phyloP scores from a whole-genome alignment of 768 basidiomycete species.

The Naganishia friedmannii region DNA sequence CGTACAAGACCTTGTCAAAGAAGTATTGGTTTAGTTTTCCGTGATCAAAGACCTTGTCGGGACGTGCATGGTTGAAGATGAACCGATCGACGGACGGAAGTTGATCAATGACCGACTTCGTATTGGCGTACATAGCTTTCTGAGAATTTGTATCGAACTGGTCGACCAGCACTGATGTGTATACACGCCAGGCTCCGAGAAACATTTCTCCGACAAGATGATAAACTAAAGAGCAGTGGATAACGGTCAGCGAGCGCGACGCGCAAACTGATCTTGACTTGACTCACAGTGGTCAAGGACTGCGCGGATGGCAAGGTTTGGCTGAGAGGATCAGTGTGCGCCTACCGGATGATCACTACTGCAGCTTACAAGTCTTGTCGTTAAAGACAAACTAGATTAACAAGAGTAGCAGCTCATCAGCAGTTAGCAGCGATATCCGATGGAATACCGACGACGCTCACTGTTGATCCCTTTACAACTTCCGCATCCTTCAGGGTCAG shows the following conservation, averaged over 20 bases:
- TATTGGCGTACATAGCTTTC: slow-evolving; percentile 17
- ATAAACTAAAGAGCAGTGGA: slow-evolving; percentile 33
- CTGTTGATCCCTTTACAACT: slow-evolving; percentile 33
- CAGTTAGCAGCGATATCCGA: not conserved
- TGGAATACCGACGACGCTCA: slow-evolving; percentile 10
- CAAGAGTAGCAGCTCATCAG: not conserved
- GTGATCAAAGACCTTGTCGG: slow-evolving; percentile 34
- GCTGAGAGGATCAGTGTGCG: not conserved
- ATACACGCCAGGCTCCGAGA: slow-evolving; percentile 38
- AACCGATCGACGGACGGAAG: slow-evolving; percentile 7
- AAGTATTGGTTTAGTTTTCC: slow-evolving; percentile 39
- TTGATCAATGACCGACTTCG: not conserved
- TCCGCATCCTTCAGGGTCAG: slow-evolving; percentile 28
- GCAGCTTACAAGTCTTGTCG: slow-evolving; percentile 37
- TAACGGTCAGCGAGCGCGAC: not conserved
- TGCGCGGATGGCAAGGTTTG: not conserved
- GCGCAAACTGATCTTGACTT: not conserved
- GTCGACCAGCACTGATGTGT: slow-evolving; percentile 32
- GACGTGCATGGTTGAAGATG: slow-evolving; percentile 16
- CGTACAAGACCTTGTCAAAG: slow-evolving; percentile 42
- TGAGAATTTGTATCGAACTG: slow-evolving; percentile 27
- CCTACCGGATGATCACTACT: not conserved
- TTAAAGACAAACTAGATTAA: slow-evolving; percentile 40
- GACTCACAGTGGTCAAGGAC: slow-evolving; percentile 37
- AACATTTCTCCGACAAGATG: slow-evolving; percentile 44